Base-by-base conservation (phyloP, 352 stramenopile species). In the Phytophthora gonapodyides region DNA sequence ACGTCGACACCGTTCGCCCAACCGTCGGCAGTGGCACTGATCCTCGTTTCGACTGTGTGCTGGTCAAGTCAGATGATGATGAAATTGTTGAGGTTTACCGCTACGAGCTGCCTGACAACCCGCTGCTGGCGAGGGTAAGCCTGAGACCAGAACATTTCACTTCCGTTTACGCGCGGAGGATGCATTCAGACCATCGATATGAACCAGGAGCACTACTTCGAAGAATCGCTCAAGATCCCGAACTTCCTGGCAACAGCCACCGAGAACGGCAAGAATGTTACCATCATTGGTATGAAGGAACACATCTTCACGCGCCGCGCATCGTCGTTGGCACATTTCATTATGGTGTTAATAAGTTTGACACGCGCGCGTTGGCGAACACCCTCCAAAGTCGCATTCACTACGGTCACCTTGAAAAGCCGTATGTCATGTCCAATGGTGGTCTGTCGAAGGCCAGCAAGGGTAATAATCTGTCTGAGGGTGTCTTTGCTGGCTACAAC, bases 121-220 rank as follows among this genome's bases (percentile, higher is more conserved):
- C 88, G 15, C 53, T 96, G 17, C 95, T 47, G 86, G 88, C 21
- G 86, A 96, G 64, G 87, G 85, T 51, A 96, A 96, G 48, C 85
- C 85, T 16, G 85, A 94, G 55, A 96, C 63, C 88, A 96, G 71
- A 96, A 96, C 45, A 73, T 94, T 45, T 84, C 88, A 3, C 56
- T 96, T 11, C 84, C 87, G 11, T 96, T 96, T 59, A 94, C 86
- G 27, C 82, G 86, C 57, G 88, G 88, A 17, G 88, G 95, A 62
- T 93, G 91, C 46, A 48, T 96, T 10, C 88, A 96, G 60, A 91
- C 80, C n/a, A 96, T 96, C 40, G 88, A 96, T 76, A 95, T 95
- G 88, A 96, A 96, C 67, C 88, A 96, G 49, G 88, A 96, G 41
- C 80, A 91, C 48, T 95, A 95, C 72, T 89, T 95, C 31, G 88